Percentiles rank a stretch among this genome's conserved stretches.
These are phyloP conservation scores for Astragalus glycyphyllos DNA, from an alignment of 306 rosid species.

Conservation along the genomic window DNA sequence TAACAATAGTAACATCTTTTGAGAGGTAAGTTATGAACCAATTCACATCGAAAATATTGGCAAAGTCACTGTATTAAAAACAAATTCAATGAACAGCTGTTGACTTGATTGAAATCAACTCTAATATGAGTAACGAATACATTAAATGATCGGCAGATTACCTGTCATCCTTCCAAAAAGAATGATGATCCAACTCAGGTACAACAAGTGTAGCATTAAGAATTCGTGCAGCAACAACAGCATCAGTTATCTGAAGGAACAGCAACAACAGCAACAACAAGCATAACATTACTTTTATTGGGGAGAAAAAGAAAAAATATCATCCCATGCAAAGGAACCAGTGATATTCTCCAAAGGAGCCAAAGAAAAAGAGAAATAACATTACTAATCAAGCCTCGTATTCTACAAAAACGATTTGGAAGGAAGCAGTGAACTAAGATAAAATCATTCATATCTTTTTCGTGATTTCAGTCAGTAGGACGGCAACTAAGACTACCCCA, in stretches of 20 bases:
- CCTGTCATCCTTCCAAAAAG: conserved; percentile 98
- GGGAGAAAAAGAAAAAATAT: neutral
- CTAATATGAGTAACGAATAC: conserved; percentile 10
- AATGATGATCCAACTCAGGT: conserved; percentile 93
- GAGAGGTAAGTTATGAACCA: conserved; percentile 91
- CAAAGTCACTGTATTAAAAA: conserved; percentile 71
- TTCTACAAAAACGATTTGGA: conserved; percentile 14
- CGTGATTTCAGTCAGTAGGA: conserved; percentile 22
- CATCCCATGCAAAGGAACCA: neutral
- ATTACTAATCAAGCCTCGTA: conserved; percentile 31
- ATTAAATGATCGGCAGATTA: conserved; percentile 37
- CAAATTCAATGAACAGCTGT: conserved; percentile 25
- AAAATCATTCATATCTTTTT: conserved; percentile 15
- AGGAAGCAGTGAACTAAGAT: neutral
- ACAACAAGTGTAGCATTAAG: conserved; percentile 95
- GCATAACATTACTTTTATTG: neutral
- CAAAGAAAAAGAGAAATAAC: neutral
- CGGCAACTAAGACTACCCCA: conserved; percentile 17
- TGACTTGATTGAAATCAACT: conserved; percentile 37
- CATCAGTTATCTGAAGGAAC: conserved; percentile 86
- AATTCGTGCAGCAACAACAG: conserved; percentile 93
- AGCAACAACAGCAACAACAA: too few species aligned
- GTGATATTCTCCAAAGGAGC: neutral
- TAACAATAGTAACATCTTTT: conserved; percentile 81
- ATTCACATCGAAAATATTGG: conserved; percentile 79